phyloP scores from a whole-genome alignment of 257 asterid genomes.

The Nicotiana tabacum region DNA sequence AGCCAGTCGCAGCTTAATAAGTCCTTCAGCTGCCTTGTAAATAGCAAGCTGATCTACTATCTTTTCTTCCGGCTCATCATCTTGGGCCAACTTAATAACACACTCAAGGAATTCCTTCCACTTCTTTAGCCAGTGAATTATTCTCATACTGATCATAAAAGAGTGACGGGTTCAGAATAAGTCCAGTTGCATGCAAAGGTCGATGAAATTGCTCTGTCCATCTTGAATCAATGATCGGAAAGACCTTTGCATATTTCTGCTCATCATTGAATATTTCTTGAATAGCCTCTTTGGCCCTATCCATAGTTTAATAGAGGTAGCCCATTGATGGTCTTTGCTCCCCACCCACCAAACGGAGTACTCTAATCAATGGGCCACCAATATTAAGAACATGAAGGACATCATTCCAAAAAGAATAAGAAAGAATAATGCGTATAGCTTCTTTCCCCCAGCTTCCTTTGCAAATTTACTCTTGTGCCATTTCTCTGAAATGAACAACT shows the following conservation, averaged over 20 bases:
- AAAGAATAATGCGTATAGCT: neutral
- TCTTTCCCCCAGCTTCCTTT: neutral
- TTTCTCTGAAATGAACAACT: neutral
- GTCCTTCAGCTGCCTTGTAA: neutral
- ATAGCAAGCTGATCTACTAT: neutral
- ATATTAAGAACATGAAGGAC: neutral
- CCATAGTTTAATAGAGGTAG: neutral
- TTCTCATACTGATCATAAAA: neutral
- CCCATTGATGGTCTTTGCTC: neutral
- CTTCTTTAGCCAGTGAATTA: neutral
- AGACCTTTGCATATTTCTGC: neutral
- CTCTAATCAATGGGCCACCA: neutral
- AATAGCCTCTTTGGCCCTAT: neutral
- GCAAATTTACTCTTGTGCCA: neutral
- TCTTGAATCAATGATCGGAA: slow-evolving; percentile 10
- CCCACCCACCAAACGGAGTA: neutral
- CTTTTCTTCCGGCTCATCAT: neutral
- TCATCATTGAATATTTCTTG: neutral
- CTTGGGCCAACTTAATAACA: neutral
- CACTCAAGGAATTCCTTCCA: neutral
- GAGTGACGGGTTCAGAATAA: neutral
- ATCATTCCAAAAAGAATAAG: neutral
- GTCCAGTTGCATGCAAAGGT: neutral
- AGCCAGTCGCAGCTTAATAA: neutral
- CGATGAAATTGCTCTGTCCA: neutral